These are phyloP conservation scores for Lepidopterella palustris DNA, from an alignment of 495 filamentous ascomycete genomes.

Conservation along the genomic window DNA sequence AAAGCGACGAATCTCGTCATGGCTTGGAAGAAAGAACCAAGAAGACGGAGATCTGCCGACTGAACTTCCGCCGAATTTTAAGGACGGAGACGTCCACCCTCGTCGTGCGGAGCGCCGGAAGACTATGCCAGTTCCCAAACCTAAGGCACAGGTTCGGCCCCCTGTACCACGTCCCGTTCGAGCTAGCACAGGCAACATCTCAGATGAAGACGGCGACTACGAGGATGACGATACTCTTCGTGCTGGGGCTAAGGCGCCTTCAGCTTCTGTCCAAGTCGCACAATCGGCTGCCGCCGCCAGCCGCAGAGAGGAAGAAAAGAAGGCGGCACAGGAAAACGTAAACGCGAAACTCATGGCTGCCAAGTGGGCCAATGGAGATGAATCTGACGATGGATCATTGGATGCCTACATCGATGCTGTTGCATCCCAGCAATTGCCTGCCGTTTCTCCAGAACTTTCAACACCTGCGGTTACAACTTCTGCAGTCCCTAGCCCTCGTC, in stretches of 20 bases:
- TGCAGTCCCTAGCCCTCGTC: neutral
- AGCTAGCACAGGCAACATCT: constrained; percentile 21
- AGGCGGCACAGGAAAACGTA: constrained; percentile 21
- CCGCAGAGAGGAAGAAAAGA: neutral
- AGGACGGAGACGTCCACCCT: constrained; percentile 21
- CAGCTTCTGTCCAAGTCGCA: constrained; percentile 7
- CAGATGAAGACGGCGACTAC: constrained; percentile 14
- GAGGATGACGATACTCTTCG: constrained; percentile 18
- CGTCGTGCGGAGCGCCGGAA: constrained; percentile 14
- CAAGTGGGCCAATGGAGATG: neutral
- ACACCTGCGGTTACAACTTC: neutral
- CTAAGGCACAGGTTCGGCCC: constrained; percentile 14
- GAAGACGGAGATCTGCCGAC: constrained; percentile 25
- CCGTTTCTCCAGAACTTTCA: neutral
- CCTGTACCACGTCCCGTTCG: constrained; percentile 4
- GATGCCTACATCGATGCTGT: constrained; percentile 21
- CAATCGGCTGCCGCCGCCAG: constrained; percentile 14
- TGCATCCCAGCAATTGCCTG: constrained; percentile 15
- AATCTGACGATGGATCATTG: constrained; percentile 13
- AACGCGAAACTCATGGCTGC: constrained; percentile 21
- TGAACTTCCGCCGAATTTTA: constrained; percentile 30
- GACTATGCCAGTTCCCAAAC: constrained; percentile 16
- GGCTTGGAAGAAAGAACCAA: constrained; percentile 26
- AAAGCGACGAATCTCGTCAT: constrained; percentile 20
- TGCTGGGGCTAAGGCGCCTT: neutral